A percentile compares a stretch with the other conserved stretches of the same genome.
Evolutionary conservation across 2,329 filamentous ascomycete species (phyloP).

Genomic region (Epichloe sp.): DNA sequence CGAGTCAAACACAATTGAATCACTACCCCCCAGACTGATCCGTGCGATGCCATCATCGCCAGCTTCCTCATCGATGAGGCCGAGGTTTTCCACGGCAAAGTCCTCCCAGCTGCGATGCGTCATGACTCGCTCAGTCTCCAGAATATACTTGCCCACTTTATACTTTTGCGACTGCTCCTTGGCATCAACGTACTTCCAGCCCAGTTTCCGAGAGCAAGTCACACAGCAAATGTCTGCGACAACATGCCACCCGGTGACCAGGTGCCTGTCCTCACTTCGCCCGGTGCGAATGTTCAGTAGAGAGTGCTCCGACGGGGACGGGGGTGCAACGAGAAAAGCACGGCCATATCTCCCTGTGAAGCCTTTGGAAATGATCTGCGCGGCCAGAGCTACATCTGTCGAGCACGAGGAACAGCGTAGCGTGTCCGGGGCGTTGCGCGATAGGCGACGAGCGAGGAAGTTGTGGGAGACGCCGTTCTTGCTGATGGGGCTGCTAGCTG

Average conservation of each 20-base stretch:
- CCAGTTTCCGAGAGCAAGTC: constrained; percentile 42
- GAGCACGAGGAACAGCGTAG: constrained; percentile 46
- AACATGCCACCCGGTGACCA: constrained; percentile 50
- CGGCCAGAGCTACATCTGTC: constrained; percentile 45
- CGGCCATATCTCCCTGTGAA: constrained; percentile 54
- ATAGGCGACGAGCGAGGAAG: constrained; percentile 18
- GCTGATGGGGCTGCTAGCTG: constrained; percentile 13
- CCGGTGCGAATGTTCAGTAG: constrained; percentile 45
- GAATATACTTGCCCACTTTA: constrained; percentile 56
- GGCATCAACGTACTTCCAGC: constrained; percentile 58
- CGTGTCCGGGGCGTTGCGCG: constrained; percentile 36
- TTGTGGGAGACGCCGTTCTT: constrained; percentile 5
- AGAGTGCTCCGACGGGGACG: constrained; percentile 12
- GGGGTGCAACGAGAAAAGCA: constrained; percentile 44
- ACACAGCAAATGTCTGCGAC: constrained; percentile 50
- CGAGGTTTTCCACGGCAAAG: constrained; percentile 8
- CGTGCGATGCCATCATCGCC: not conserved
- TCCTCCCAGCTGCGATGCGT: constrained; percentile 39
- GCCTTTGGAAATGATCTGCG: constrained; percentile 51
- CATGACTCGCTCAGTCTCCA: constrained; percentile 47
- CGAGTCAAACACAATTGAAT: constrained; percentile 43
- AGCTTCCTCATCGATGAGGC: constrained; percentile 2
- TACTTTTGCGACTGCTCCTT: constrained; percentile 46
- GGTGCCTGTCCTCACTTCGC: constrained; percentile 38
- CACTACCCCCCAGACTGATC: constrained; percentile 6